These are phyloP conservation scores for Nothopassalora personata DNA, from an alignment of 2,329 filamentous ascomycete genomes.

Conservation along the genomic window DNA sequence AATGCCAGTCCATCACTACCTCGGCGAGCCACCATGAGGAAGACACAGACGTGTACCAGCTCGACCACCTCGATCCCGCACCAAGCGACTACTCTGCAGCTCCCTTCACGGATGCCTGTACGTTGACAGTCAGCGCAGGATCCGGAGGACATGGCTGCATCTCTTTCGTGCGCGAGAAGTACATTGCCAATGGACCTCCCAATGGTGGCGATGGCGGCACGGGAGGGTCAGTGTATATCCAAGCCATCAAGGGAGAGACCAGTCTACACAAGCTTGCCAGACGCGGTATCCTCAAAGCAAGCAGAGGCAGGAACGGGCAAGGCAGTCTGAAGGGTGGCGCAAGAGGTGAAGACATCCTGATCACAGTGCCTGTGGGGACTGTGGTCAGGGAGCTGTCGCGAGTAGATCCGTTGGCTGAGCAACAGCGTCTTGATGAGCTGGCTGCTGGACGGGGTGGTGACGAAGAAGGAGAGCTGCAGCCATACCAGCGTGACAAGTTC, in stretches of 20 bases:
- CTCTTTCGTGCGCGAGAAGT: slow-evolving; percentile 88
- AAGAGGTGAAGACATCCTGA: slow-evolving; percentile 77
- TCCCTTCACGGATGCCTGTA: slow-evolving; percentile 82
- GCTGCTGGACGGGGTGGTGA: slow-evolving; percentile 26
- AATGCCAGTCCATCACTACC: background rate
- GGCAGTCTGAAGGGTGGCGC: slow-evolving; percentile 69
- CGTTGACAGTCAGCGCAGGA: slow-evolving; percentile 71
- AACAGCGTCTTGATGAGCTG: slow-evolving; percentile 44
- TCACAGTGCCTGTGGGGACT: slow-evolving; percentile 89
- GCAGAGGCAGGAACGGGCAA: slow-evolving; percentile 70
- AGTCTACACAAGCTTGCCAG: slow-evolving; percentile 87
- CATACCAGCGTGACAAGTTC: slow-evolving; percentile 64
- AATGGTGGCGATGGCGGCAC: slow-evolving; percentile 93
- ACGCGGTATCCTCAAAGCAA: slow-evolving; percentile 67
- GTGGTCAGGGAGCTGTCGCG: slow-evolving; percentile 78
- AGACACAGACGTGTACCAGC: slow-evolving; percentile 20
- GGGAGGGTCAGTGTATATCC: slow-evolving; percentile 89
- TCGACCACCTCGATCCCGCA: slow-evolving; percentile 64
- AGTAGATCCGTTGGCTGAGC: slow-evolving; percentile 69
- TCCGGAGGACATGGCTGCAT: slow-evolving; percentile 86
- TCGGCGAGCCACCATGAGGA: background rate
- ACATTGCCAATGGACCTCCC: slow-evolving; percentile 77
- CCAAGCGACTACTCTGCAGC: slow-evolving; percentile 79
- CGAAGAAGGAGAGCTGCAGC: slow-evolving; percentile 30
- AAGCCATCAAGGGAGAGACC: slow-evolving; percentile 84